Base-by-base conservation (phyloP, 495 filamentous ascomycete species). In the Parathielavia appendiculata region DNA sequence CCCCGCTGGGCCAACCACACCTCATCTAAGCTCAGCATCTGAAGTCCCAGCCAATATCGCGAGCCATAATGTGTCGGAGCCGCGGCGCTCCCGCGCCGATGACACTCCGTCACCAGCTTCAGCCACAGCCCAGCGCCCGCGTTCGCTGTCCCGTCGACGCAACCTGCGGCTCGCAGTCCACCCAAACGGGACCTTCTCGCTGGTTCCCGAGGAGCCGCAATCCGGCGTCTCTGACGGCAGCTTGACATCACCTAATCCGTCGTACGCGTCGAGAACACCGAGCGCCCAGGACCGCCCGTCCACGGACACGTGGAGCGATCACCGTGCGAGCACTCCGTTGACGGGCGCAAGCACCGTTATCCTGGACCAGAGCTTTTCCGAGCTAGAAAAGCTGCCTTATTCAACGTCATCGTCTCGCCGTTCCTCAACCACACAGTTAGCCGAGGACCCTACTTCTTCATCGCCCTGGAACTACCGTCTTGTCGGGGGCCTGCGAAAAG, bases 401-500 rank as follows among this genome's bases (percentile, higher is more conserved):
- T 66, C 66, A 61, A 26, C 62, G 61, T 62, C 59, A 39, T 65
- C 66, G 52, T 65, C 66, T 59, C 57, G 64, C 63, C 47, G 61
- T 48, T 63, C 75, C 14, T 71, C 72, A 22, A 44, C 69, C 59
- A 64, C 68, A n/a, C 69, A 60, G 19, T 65, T 77, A 66, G 63
- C 67, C 60, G 75, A 78, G 45, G 76, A 78, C 69, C 68, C 63
- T 63, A 64, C 56, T 59, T 55, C 62, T 57, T 69, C 69, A 30
- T 77, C 76, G 20, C 78, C 79, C 44, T 78, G 74, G 73, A 79
- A 78, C 67, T 80, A 80, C 62, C 73, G 75, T 59, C 69, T 82
- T 67, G 74, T 78, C 40, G 79, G 80, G 66, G 80, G 80, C 54
- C 66, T 82, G 51, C 79, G 80, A 23, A 80, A 79, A 64, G 80